These are phyloP conservation scores for Centrapalus pauciflorus DNA, from an alignment of 129 eudicot genomes.

Conservation along the genomic window DNA sequence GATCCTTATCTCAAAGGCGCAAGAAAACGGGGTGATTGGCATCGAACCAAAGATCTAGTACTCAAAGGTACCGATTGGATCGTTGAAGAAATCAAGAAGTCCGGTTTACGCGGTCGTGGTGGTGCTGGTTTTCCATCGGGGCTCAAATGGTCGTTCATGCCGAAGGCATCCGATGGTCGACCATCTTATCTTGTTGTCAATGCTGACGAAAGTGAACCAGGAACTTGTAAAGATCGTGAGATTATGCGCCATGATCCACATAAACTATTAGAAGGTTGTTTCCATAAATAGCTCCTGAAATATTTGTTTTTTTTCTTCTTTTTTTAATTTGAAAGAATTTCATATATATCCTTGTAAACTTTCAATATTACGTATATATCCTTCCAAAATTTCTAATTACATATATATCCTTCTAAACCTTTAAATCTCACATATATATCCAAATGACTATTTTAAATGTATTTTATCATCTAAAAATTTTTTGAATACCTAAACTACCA, in stretches of 20 bases:
- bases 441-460: no score
- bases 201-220: conserved; percentile 95
- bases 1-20: conserved; percentile 92
- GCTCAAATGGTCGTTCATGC: conserved; percentile 95
- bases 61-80: conserved; percentile 88
- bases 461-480: no score
- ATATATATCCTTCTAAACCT: no score
- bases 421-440: no score
- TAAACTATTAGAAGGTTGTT: conserved; percentile 74
- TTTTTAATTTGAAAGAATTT: no score
- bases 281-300: no score
- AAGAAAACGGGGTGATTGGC: conserved; percentile 86
- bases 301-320: no score
- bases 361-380: no score
- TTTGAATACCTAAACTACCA: no score
- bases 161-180: conserved; percentile 74
- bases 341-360: no score
- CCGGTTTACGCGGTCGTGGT: conserved; percentile 94
- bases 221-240: conserved; percentile 86
- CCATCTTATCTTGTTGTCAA: conserved; percentile 83
- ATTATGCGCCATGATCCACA: conserved; percentile 93
- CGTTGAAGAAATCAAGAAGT: conserved; percentile 76
- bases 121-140: conserved; percentile 97
- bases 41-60: conserved; percentile 75
- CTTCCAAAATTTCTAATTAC: no score